phyloP scores from a whole-genome alignment of 2,329 filamentous ascomycete genomes.

The Fusarium sp. region DNA sequence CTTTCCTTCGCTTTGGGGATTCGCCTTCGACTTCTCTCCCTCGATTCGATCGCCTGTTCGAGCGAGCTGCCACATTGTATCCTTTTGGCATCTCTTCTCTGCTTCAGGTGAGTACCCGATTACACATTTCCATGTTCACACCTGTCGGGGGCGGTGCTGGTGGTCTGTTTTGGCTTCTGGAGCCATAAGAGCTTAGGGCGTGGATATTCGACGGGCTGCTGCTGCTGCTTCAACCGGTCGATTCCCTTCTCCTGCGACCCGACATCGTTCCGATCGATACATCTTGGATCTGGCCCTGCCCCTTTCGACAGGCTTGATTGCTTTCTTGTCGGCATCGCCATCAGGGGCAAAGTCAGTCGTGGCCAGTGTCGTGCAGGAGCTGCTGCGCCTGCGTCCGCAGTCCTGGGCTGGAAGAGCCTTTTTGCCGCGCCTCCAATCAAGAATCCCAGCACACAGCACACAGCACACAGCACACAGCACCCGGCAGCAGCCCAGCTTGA shows the following conservation, averaged over 20 bases:
- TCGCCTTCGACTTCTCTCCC: conserved; percentile 36
- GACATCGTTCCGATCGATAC: neutral
- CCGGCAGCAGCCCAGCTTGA: conserved; percentile 31
- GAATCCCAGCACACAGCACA: conserved; percentile 38
- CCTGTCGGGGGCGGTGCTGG: neutral
- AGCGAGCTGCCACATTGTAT: conserved; percentile 30
- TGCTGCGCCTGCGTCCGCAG: conserved; percentile 35
- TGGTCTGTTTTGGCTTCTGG: conserved; percentile 29
- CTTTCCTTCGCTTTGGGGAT: conserved; percentile 32
- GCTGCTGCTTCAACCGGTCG: conserved; percentile 11
- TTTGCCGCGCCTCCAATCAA: conserved; percentile 43
- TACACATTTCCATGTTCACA: conserved; percentile 5
- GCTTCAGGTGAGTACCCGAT: conserved; percentile 35
- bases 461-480: conserved; percentile 37
- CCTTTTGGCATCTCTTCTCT: conserved; percentile 38
- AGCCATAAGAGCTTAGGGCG: conserved; percentile 22
- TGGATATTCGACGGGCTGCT: conserved; percentile 19
- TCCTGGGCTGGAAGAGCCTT: conserved; percentile 33
- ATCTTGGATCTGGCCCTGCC: neutral
- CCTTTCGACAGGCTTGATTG: conserved; percentile 8
- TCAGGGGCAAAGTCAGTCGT: conserved; percentile 23
- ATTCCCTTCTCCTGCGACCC: conserved; percentile 6
- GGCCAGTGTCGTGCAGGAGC: conserved; percentile 24
- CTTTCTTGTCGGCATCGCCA: conserved; percentile 9
- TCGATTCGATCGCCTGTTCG: conserved; percentile 30